These are phyloP conservation scores for Alternaria metachromatica DNA, from an alignment of 2,329 filamentous ascomycete genomes.

Conservation along the genomic window DNA sequence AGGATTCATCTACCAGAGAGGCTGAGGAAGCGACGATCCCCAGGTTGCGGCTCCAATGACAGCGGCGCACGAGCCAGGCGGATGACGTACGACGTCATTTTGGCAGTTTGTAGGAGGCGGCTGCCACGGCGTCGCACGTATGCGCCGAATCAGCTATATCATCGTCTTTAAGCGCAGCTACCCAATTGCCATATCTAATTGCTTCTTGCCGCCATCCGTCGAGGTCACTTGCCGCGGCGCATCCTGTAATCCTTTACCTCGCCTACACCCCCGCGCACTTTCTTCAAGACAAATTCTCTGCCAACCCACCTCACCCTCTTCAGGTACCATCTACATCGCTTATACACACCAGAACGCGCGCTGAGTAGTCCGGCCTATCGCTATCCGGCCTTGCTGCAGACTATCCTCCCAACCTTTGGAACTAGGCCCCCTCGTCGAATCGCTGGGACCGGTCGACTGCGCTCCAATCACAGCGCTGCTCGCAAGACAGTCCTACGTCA, in stretches of 20 bases:
- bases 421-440: conserved; percentile 25
- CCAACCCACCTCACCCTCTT: conserved; percentile 9
- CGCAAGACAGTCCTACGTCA: conserved; percentile 42
- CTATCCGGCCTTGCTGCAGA: conserved; percentile 21
- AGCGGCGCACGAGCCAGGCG: conserved; percentile 5
- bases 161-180: conserved; percentile 12
- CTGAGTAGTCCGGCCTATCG: conserved; percentile 11
- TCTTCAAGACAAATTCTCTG: not conserved
- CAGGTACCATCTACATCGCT: conserved; percentile 15
- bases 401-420: conserved; percentile 23
- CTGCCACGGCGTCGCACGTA: conserved; percentile 2
- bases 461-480: conserved; percentile 42
- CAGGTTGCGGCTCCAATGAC: conserved; percentile 22
- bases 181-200: conserved; percentile 19
- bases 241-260: not conserved
- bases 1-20: not conserved
- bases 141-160: conserved; percentile 17
- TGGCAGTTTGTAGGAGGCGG: conserved; percentile 4
- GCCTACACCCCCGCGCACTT: not conserved
- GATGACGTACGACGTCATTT: conserved; percentile 21
- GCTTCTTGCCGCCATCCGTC: conserved; percentile 11
- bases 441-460: conserved; percentile 15
- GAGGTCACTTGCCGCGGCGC: conserved; percentile 11
- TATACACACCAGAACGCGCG: conserved; percentile 4
- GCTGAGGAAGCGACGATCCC: conserved; percentile 2